Evolutionary conservation across 371 early-diverging fungal species (phyloP), one percentile per base, ranked within the genome.

Genomic region (Amoeboradix gromovi): DNA sequence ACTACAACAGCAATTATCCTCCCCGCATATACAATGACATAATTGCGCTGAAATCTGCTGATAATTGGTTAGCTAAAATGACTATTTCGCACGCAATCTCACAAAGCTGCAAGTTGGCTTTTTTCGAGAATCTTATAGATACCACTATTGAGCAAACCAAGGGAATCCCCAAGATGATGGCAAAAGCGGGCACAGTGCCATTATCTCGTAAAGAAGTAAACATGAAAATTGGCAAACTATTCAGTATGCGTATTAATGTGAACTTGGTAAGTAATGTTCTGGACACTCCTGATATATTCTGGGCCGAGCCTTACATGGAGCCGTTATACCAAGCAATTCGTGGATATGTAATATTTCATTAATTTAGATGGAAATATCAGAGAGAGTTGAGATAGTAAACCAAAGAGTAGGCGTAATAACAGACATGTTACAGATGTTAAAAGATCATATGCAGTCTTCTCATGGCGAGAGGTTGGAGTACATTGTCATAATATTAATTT

Each of bases 251-350:
- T 2, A 88, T 89, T 76, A 87, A 90, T 71, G 89, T 90, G 68
- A 89, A 88, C 72, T 77, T 90, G 27, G 90, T 91, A 17, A 82
- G 82, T 66, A 86, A 87, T 68, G 84, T 88, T 22, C 77, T 89
- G 70, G 89, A 90, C 73, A 85, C 85, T 30, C 91, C 90, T 31
- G 90, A 91, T 71, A 84, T 89, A 65, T 89, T 89, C 70, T 89
- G 88, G 88, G 85, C 86, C 16, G 87, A 88, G 70, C 89, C 89
- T 1, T 80, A 85, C 17, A 76, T 88, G 65, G 77, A 80, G 66
- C 74, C 74, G 5, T 73, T 80, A 27, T 80, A 80, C 68, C 74
- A 74, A 67, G 81, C 81, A n/a, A 75, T 79, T 28, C 68, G 81
- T 70, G 75, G 74, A 2, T 31, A 31, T 22, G 48, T 48, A 48